Conservation (phyloP, 2,329 filamentous ascomycete species). For the Colletotrichum incanum region DNA sequence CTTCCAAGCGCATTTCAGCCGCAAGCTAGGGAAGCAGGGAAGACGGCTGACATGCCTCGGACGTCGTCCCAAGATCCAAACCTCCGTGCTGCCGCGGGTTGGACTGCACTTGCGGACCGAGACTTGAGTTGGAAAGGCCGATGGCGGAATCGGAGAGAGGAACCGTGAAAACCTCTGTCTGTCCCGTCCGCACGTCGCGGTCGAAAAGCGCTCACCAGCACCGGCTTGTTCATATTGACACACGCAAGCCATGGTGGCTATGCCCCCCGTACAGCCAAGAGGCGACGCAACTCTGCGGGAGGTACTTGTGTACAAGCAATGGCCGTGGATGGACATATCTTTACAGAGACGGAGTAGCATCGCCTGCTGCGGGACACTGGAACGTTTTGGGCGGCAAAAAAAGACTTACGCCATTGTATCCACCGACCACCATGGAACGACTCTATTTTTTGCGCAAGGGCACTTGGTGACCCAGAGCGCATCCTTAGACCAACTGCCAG, state of each 20-base stretch:
- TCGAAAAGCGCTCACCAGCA: background rate
- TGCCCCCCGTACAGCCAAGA: constrained; percentile 35
- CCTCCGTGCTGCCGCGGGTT: background rate
- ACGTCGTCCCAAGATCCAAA: constrained; percentile 19
- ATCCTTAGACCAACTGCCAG: background rate
- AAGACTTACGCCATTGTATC: constrained; percentile 39
- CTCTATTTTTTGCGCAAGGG: constrained; percentile 33
- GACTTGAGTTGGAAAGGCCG: constrained; percentile 5
- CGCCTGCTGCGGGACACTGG: background rate
- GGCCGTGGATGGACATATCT: background rate
- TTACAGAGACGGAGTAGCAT: background rate
- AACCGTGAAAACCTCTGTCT: background rate
- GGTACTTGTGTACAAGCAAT: background rate
- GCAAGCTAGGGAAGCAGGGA: constrained; percentile 29
- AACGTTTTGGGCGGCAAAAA: constrained; percentile 26
- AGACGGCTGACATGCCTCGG: constrained; percentile 25
- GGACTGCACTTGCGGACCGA: background rate
- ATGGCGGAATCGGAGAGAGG: background rate
- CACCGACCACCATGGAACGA: constrained; percentile 13
- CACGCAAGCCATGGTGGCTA: constrained; percentile 39
- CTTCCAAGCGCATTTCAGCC: constrained; percentile 32
- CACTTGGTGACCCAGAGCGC: constrained; percentile 20
- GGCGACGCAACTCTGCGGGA: constrained; percentile 6
- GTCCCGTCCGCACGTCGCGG: background rate
- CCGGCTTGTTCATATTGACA: constrained; percentile 25